These are phyloP conservation scores for Fragaria iinumae DNA, from an alignment of 306 rosid species.

Conservation along the genomic window DNA sequence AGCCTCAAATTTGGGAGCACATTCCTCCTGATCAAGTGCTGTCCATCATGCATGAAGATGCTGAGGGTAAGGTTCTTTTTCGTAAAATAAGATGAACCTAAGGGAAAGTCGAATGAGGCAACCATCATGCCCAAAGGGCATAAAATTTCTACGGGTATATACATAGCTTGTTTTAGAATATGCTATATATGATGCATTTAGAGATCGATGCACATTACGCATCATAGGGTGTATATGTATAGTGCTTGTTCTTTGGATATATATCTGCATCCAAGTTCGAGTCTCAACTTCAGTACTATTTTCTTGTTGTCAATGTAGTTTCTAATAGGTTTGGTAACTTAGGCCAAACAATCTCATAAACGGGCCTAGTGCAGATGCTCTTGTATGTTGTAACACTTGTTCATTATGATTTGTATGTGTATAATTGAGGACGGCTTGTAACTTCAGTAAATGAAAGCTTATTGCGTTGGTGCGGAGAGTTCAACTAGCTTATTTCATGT, in stretches of 20 bases:
- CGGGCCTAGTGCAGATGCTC: background rate
- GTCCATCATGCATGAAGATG: conserved; percentile 54
- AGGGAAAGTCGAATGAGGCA: background rate
- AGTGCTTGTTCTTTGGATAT: background rate
- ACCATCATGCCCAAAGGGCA: background rate
- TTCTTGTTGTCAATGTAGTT: background rate
- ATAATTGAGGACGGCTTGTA: background rate
- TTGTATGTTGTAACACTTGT: background rate
- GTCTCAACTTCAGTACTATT: background rate
- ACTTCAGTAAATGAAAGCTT: background rate
- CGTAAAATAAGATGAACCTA: conserved; percentile 31
- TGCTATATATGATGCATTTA: background rate
- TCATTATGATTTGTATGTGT: background rate
- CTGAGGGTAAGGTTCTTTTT: conserved; percentile 56
- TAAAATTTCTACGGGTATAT: background rate
- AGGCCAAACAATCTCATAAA: background rate
- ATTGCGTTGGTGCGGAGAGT: background rate
- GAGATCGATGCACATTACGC: background rate
- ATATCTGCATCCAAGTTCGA: background rate
- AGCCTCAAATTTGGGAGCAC: conserved; percentile 48
- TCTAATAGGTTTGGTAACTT: no score
- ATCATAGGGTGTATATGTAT: background rate
- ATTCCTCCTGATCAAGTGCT: conserved; percentile 53
- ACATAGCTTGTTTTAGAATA: background rate
- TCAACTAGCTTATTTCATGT: background rate